Conservation (phyloP, 805 yeast genomes). For the Vanderwaltozyma verrucispora region DNA sequence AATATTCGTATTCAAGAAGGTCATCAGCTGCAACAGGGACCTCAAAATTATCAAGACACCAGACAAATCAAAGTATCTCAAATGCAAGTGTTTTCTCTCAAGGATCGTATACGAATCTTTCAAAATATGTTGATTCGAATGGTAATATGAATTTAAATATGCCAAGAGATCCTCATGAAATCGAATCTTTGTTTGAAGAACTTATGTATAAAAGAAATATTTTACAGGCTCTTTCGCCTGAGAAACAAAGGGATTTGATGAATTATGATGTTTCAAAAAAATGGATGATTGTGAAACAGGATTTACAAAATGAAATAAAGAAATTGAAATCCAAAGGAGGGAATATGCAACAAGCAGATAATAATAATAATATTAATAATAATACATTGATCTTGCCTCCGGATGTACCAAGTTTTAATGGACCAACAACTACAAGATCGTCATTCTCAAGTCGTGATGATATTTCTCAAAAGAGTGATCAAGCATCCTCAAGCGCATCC, state of each 20-base stretch:
- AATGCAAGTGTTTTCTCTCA: slow-evolving; percentile 22
- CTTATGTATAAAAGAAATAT: slow-evolving; percentile 73
- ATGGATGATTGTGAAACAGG: slow-evolving; percentile 88
- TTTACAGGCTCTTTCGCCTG: slow-evolving; percentile 55
- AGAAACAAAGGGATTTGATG: slow-evolving; percentile 68
- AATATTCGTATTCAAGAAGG: slow-evolving; percentile 16
- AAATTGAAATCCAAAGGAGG: slow-evolving; percentile 28
- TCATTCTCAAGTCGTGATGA: background rate
- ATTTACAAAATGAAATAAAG: slow-evolving; percentile 65
- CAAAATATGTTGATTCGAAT: slow-evolving; percentile 22
- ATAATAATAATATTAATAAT: background rate
- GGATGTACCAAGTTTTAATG: background rate
- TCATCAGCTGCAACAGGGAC: slow-evolving; percentile 1
- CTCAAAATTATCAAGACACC: slow-evolving; percentile 16
- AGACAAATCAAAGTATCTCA: slow-evolving; percentile 15
- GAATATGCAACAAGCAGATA: background rate
- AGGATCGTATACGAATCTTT: slow-evolving; percentile 18
- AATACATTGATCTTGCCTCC: background rate
- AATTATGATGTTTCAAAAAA: slow-evolving; percentile 68
- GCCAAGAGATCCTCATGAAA: slow-evolving; percentile 54
- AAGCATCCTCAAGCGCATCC: background rate
- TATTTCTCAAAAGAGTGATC: slow-evolving; percentile 1
- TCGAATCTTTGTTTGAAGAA: slow-evolving; percentile 66
- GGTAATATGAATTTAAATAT: slow-evolving; percentile 40
- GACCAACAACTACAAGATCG: background rate